phyloP scores from a whole-genome alignment of 75 land plant genomes.

The Pinus taeda region DNA sequence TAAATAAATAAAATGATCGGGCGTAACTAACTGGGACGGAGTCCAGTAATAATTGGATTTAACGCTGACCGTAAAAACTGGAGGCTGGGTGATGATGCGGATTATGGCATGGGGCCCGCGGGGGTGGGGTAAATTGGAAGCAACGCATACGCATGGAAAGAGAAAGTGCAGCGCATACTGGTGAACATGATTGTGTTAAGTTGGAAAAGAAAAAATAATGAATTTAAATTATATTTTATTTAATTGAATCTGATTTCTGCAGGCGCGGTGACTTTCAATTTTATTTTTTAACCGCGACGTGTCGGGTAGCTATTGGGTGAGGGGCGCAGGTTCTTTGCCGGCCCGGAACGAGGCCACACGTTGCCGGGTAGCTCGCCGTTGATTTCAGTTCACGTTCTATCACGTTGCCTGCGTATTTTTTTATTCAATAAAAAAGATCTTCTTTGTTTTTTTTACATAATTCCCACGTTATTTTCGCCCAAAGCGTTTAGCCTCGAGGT shows the following conservation, averaged over 20 bases:
- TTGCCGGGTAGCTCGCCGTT: background rate
- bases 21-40: background rate
- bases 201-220: background rate
- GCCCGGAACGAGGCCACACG: background rate
- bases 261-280: too few species aligned
- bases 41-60: background rate
- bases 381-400: slow-evolving; percentile 1
- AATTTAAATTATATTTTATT: background rate
- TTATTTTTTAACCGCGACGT: background rate
- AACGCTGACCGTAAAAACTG: background rate
- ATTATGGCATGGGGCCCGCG: background rate
- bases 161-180: background rate
- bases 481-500: background rate
- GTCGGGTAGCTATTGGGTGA: background rate
- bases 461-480: background rate
- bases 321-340: background rate
- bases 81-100: background rate
- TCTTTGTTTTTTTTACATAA: too few species aligned
- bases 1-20: background rate
- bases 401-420: background rate
- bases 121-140: background rate
- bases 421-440: background rate
- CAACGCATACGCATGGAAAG: background rate
- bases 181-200: background rate
- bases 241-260: background rate